Evolutionary conservation across 2,329 filamentous ascomycete species (phyloP), one percentile per base, ranked within the genome.

Genomic region (Talaromyces sp.): DNA sequence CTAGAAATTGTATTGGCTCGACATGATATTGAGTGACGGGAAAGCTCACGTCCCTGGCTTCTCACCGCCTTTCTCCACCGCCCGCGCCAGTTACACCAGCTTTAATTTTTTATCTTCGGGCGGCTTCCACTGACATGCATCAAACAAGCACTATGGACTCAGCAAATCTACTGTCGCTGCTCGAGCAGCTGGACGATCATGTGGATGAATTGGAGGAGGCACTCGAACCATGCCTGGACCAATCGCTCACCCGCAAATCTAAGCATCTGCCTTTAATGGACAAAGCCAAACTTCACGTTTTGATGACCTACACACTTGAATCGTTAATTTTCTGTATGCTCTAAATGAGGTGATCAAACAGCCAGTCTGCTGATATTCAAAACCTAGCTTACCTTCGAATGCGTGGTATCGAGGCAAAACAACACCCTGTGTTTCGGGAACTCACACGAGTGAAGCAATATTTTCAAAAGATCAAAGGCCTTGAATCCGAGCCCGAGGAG

Each of bases 281-380:
- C 78, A 92, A 91, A 76, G 91, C 94, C 7, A 97, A 97, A 76
- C 85, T 97, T 54, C 91, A 95, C 69, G 87, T 94, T n/a, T 80
- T 96, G 17, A 81, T 87, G 47, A 88, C 91, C 16, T 99, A 97
- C 71, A 84, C 92, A 0, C 87, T 99, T 58, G 93, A 97, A 68
- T 95, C 92, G 0, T 78, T 96, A 9, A 77, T 99, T 7, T 97
- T 96, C 73, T 89, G 89, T 91, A 75, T 58, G 84, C 68, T 17
- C 29, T 11, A 13, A 13, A 7, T 30, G 13, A 47, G 10, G 4
- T 27, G 16, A 13, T 42, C 7, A 22, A 30, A 56, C 43, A 27
- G 40, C 4, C 36, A 47, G 39, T 35, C 20, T 41, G 55, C 29
- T 51, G 32, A 45, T 20, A 10, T 49, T 39, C 4, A 39, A 19